A percentile compares a stretch with the other conserved stretches of the same genome.
These are phyloP conservation scores for Exophiala alcalophila DNA, from an alignment of 2,329 filamentous ascomycete genomes.

Conservation along the genomic window DNA sequence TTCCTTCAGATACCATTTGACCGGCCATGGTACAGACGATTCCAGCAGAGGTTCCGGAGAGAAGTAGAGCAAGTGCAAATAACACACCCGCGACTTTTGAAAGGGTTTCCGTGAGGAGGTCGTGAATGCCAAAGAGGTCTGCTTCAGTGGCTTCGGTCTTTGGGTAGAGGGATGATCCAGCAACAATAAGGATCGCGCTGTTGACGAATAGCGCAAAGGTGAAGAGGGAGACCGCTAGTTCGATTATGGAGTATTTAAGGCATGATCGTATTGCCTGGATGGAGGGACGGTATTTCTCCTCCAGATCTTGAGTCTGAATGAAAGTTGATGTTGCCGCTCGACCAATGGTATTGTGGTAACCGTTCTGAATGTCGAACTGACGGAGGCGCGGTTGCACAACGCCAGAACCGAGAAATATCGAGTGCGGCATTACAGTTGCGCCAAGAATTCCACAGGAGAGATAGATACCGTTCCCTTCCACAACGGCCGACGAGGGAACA, in stretches of 20 bases:
- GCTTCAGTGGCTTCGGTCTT: conserved; percentile 61
- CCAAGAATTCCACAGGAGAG: conserved; percentile 53
- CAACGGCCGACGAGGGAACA: conserved; percentile 51
- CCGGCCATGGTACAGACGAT: conserved; percentile 80
- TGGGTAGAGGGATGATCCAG: conserved; percentile 70
- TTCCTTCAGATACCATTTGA: conserved; percentile 84
- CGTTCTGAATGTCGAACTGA: conserved; percentile 45
- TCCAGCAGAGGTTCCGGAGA: conserved; percentile 76
- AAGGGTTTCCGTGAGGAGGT: conserved; percentile 65
- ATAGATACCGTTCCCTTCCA: conserved; percentile 53
- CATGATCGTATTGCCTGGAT: conserved; percentile 68
- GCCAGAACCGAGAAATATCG: conserved; percentile 55
- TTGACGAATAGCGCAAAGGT: conserved; percentile 84
- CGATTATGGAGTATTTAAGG: conserved; percentile 69
- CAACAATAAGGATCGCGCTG: conserved; percentile 75
- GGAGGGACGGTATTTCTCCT: conserved; percentile 66
- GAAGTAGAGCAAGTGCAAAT: conserved; percentile 76
- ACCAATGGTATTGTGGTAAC: conserved; percentile 26
- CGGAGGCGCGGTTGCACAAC: conserved; percentile 54
- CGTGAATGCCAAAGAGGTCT: conserved; percentile 79
- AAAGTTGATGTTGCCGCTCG: too few relatives aligned
- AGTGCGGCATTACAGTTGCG: conserved; percentile 59
- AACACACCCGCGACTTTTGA: conserved; percentile 73
- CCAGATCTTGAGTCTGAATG: conserved; percentile 44
- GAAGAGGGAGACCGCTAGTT: conserved; percentile 69